Conservation (phyloP, 495 filamentous ascomycete genomes). For the Xylaria castorea region DNA sequence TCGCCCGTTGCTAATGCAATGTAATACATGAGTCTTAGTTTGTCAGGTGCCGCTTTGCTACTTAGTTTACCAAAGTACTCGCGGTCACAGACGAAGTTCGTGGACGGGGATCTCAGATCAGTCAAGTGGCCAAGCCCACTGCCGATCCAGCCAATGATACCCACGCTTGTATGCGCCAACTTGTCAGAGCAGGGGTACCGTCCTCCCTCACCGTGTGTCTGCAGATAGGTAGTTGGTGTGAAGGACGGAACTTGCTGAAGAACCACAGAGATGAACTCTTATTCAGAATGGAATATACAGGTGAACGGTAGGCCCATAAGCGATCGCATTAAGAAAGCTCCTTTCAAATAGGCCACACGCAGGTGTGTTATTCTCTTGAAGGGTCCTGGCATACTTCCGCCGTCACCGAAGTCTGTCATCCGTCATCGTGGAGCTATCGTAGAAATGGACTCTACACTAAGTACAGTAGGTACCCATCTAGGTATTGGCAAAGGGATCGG, state of each 20-base stretch:
- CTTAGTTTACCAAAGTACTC: constrained; percentile 13
- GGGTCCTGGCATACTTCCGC: background rate
- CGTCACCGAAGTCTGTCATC: constrained; percentile 1
- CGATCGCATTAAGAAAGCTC: background rate
- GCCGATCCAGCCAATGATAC: constrained; percentile 38
- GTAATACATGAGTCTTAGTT: constrained; percentile 11
- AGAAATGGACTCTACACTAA: background rate
- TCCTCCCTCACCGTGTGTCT: constrained; percentile 31
- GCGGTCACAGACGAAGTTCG: constrained; percentile 42
- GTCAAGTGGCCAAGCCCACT: constrained; percentile 43
- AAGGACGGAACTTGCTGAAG: constrained; percentile 16
- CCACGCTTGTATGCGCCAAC: constrained; percentile 39
- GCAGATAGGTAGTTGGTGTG: constrained; percentile 24
- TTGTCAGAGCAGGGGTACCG: constrained; percentile 41
- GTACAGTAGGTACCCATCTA: constrained; percentile 17
- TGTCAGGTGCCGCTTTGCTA: constrained; percentile 28
- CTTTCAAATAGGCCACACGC: background rate
- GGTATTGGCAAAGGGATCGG: constrained; percentile 24
- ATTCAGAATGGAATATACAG: background rate
- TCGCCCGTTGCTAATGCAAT: constrained; percentile 16
- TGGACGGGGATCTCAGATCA: constrained; percentile 45
- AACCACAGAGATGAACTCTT: constrained; percentile 6
- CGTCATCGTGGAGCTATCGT: constrained; percentile 19
- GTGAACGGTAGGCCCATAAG: background rate
- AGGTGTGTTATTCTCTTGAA: background rate